Base-by-base conservation (phyloP, 73 alveolate genomes). In the Loxodes magnus region DNA sequence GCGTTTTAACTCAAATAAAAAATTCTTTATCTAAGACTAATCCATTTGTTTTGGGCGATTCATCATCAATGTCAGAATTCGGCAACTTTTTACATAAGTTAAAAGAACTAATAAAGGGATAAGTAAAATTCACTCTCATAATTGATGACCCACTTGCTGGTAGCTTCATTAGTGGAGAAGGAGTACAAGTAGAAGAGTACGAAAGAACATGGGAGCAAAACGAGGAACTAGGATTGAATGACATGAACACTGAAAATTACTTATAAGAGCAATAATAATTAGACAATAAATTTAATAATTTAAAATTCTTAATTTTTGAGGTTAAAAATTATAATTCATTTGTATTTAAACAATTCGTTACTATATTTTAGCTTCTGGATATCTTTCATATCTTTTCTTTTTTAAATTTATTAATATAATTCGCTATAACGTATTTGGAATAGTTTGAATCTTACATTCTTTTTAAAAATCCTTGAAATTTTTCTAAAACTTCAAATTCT, bases 171-270 rank as follows among this genome's bases (percentile, higher is more conserved):
- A 80, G 93, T 20, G 74, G 67, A 38, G 86, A 79, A 23, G 87
- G 88, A 39, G 71, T 89, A 26, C 65, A 43, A 49, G 84, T 69
- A 35, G 91, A 66, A 46, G 82, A 56, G 20, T 93, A 89, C 65
- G 98, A 85, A 42, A 88, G 99, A 77, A 82, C 94, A 24, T 62
- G 51, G 50, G 97, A 93, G 29, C 96, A 93, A 51, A 89, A 93
- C 59, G 99, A 93, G 59, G 96, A 85, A 24, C 78, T 93, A 42
- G 99, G 99, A 20, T 54, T 93, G 19, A 84, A 81, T 69, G 95
- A 91, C 67, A 93, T 92, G 96, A 80, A 83, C 50, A 84, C 73
- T 54, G 98, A 90, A 49, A 75, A 66, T 64, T 86, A 82, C 76
- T 76, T 61, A 58, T 52, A 73, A 55, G n/a, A n/a, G n/a, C n/a